Evolutionary conservation across 148 eudicot genomes (phyloP).

Genomic region (Polygonum maritimum): DNA sequence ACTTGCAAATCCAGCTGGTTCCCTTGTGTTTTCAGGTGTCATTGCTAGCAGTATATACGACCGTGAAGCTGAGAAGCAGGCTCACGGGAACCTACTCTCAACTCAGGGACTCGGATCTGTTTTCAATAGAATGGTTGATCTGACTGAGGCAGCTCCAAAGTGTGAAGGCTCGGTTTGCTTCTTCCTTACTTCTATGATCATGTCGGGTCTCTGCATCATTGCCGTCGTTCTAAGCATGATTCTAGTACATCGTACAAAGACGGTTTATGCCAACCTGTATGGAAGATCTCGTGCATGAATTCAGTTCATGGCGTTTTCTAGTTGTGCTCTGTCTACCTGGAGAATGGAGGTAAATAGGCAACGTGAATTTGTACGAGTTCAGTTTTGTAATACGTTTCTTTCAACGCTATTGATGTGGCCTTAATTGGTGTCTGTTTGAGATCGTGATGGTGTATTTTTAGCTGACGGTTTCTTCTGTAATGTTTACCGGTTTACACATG

Average conservation of each 20-base stretch:
- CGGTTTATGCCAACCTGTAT: conserved; percentile 66
- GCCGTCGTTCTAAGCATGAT: conserved; percentile 60
- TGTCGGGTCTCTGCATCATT: conserved; percentile 70
- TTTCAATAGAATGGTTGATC: conserved; percentile 15
- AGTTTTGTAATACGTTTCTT: neutral
- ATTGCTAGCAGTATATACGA: conserved; percentile 88
- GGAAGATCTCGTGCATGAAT: conserved; percentile 45
- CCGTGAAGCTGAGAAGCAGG: conserved; percentile 83
- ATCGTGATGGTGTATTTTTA: neutral
- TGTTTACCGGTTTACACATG: neutral
- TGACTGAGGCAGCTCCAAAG: conserved; percentile 51
- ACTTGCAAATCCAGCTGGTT: conserved; percentile 84
- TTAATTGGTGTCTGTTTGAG: neutral
- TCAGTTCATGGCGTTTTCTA: no score
- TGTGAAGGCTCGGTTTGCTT: conserved; percentile 84
- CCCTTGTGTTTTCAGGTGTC: conserved; percentile 70
- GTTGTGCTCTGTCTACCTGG: no score
- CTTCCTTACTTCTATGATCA: conserved; percentile 61
- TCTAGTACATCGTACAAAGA: conserved; percentile 71
- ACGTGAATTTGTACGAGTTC: neutral
- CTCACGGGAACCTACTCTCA: conserved; percentile 23
- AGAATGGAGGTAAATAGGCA: no score
- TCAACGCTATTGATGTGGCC: neutral
- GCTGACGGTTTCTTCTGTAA: neutral
- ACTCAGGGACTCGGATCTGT: conserved; percentile 11